Evolutionary conservation across 1,284 basidiomycete species (phyloP).

Genomic region (Mixia osmundae): DNA sequence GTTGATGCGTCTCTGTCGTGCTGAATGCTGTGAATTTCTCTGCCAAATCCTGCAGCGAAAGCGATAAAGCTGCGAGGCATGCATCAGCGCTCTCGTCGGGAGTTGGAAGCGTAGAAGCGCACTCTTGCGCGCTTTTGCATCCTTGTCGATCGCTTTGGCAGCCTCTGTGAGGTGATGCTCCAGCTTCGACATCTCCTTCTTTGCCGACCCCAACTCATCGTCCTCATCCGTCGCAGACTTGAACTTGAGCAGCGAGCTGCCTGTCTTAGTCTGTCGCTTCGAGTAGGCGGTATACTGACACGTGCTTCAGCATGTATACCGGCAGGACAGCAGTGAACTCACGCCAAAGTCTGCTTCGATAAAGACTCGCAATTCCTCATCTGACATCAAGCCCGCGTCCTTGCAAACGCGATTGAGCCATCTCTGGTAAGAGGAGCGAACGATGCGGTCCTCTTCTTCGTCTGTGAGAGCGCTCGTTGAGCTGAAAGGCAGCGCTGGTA

Average conservation of each 20-base stretch:
- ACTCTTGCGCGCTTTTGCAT: slow-evolving; percentile 35
- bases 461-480: slow-evolving; percentile 84
- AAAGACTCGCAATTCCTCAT: slow-evolving; percentile 76
- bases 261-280: slow-evolving; percentile 7
- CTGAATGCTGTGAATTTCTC: slow-evolving; percentile 68
- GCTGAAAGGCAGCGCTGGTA: slow-evolving; percentile 68
- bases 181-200: slow-evolving; percentile 66
- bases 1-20: slow-evolving; percentile 59
- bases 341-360: slow-evolving; percentile 83
- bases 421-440: slow-evolving; percentile 71
- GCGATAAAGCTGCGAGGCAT: slow-evolving; percentile 36
- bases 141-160: slow-evolving; percentile 57
- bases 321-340: slow-evolving; percentile 13
- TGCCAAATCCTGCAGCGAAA: slow-evolving; percentile 57
- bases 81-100: neutral
- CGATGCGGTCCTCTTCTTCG: slow-evolving; percentile 79
- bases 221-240: slow-evolving; percentile 25
- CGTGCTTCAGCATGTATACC: slow-evolving; percentile 53
- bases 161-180: slow-evolving; percentile 73
- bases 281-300: slow-evolving; percentile 22
- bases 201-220: slow-evolving; percentile 53
- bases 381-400: slow-evolving; percentile 55
- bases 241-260: slow-evolving; percentile 4
- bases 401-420: slow-evolving; percentile 78
- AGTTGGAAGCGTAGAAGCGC: slow-evolving; percentile 10